Percentiles rank a stretch among this genome's conserved stretches.
phyloP scores from a whole-genome alignment of 139 green algal genomes.

The Raphidocelis subcapitata region DNA sequence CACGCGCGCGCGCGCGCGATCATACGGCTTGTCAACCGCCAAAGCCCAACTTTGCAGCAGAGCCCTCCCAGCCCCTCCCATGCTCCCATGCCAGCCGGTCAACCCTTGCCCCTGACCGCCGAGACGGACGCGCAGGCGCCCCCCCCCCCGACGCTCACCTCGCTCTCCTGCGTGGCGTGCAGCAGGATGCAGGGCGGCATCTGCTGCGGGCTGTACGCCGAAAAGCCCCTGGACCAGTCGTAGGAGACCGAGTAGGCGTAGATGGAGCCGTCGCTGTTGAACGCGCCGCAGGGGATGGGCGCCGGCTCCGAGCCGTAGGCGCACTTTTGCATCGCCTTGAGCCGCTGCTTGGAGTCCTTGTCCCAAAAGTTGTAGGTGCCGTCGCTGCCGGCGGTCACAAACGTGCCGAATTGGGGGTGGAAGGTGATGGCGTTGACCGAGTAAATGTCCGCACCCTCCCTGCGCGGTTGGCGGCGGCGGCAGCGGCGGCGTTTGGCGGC shows the following conservation, averaged over 20 bases:
- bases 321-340: conserved; percentile 75
- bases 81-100: not conserved
- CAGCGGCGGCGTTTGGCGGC: too few relatives aligned
- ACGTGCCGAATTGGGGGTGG: conserved; percentile 88
- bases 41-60: not conserved
- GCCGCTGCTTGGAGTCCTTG: conserved; percentile 96
- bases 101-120: not conserved
- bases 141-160: conserved; percentile 52
- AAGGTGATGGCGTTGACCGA: conserved; percentile 95
- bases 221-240: conserved; percentile 89
- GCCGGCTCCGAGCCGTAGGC: conserved; percentile 41
- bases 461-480: too few relatives aligned
- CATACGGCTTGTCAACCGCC: not conserved
- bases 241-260: conserved; percentile 92
- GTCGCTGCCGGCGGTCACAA: conserved; percentile 90
- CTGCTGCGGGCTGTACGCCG: conserved; percentile 67
- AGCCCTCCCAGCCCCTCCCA: too few relatives aligned
- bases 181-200: conserved; percentile 90
- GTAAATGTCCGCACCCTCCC: conserved; percentile 87
- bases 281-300: conserved; percentile 85
- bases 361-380: conserved; percentile 99
- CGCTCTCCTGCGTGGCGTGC: conserved; percentile 78
- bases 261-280: conserved; percentile 89
- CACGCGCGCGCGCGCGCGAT: not conserved
- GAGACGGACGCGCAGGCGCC: not conserved